These are phyloP conservation scores for Volvariella volvacea DNA, from an alignment of 1,284 basidiomycete genomes.

Conservation along the genomic window DNA sequence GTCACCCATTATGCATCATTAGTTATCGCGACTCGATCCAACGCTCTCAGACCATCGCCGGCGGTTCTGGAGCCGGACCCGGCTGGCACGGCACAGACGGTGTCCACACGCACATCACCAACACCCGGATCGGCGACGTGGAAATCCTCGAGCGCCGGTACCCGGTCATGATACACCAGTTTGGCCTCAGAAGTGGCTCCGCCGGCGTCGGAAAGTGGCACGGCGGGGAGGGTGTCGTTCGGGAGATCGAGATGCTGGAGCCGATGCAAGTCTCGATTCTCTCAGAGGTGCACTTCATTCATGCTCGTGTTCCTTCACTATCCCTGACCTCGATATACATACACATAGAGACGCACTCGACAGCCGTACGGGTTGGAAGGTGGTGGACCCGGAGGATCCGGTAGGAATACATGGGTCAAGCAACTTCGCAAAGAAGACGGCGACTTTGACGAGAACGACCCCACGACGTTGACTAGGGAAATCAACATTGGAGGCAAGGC, in stretches of 20 bases:
- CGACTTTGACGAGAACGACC: conserved; percentile 40
- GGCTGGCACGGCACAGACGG: conserved; percentile 87
- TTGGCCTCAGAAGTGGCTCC: conserved; percentile 72
- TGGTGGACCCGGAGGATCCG: conserved; percentile 70
- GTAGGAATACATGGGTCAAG: conserved; percentile 90
- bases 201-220: conserved; percentile 74
- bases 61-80: conserved; percentile 89
- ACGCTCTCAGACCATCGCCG: conserved; percentile 85
- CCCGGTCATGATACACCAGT: conserved; percentile 81
- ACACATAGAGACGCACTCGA: conserved; percentile 70
- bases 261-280: conserved; percentile 83
- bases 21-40: no score
- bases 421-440: conserved; percentile 64
- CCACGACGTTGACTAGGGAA: conserved; percentile 36
- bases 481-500: conserved; percentile 94
- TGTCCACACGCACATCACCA: conserved; percentile 89
- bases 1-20: conserved; percentile 9
- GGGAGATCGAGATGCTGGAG: conserved; percentile 87
- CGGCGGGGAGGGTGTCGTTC: conserved; percentile 85
- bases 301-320: no score
- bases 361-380: conserved; percentile 90
- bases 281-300: conserved; percentile 54
- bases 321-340: neutral
- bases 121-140: conserved; percentile 89
- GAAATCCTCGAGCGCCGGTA: conserved; percentile 91